These are phyloP conservation scores for Candida sojae DNA, from an alignment of 1,139 yeast species.

Conservation along the genomic window DNA sequence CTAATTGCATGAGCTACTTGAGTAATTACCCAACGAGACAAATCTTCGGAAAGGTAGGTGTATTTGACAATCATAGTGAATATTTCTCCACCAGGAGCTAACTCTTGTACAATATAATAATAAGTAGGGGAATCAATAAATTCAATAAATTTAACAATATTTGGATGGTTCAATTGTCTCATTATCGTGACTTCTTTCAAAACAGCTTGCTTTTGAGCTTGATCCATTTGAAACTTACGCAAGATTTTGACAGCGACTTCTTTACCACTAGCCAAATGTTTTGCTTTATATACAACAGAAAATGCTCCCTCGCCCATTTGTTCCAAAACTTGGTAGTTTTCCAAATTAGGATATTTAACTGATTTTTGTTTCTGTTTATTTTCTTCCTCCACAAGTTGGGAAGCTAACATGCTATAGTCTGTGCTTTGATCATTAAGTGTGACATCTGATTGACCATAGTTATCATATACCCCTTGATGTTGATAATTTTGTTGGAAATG, in stretches of 20 bases:
- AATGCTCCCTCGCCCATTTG: conserved; percentile 94
- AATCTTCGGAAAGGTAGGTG: conserved; percentile 57
- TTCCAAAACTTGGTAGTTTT: conserved; percentile 56
- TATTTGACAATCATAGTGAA: conserved; percentile 58
- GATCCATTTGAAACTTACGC: conserved; percentile 57
- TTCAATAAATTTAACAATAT: conserved; percentile 49
- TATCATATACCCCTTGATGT: conserved; percentile 12
- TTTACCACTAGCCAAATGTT: conserved; percentile 40
- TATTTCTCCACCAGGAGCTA: conserved; percentile 57
- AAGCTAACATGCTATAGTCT: conserved; percentile 52
- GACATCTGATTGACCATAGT: conserved; percentile 9
- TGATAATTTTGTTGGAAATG: conserved; percentile 1
- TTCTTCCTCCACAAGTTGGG: conserved; percentile 67
- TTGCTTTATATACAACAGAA: conserved; percentile 81
- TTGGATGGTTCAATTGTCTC: conserved; percentile 54
- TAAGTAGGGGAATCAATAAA: conserved; percentile 49
- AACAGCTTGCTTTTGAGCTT: conserved; percentile 53
- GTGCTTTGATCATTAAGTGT: conserved; percentile 12
- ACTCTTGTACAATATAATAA: conserved; percentile 57
- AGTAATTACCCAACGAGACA: conserved; percentile 51
- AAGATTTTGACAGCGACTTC: conserved; percentile 71
- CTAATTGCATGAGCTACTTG: conserved; percentile 53
- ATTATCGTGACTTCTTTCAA: conserved; percentile 60
- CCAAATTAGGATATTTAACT: conserved; percentile 45
- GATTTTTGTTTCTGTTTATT: conserved; percentile 35